These are phyloP conservation scores for Fusarium sp. DNA, from an alignment of 2,329 filamentous ascomycete genomes.

Conservation along the genomic window DNA sequence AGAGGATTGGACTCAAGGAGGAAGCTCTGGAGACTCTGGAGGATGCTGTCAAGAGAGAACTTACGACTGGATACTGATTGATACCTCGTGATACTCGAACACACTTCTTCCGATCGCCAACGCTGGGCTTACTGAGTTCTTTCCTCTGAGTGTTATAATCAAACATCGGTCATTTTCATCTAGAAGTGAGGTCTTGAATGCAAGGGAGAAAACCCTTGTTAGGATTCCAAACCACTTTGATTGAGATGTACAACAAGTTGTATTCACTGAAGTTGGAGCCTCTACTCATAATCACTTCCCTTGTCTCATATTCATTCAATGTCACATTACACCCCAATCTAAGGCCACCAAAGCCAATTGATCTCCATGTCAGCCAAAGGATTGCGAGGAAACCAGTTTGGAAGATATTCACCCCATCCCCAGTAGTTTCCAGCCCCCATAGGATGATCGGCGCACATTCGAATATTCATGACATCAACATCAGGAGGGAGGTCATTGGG, in stretches of 20 bases:
- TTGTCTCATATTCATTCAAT: too few relatives aligned
- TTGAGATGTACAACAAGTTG: neutral
- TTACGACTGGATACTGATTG: conserved; percentile 29
- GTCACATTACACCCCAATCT: neutral
- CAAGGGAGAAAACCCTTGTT: neutral
- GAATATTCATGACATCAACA: neutral
- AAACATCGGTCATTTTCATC: neutral
- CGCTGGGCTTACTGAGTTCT: rapidly evolving
- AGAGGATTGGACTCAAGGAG: conserved; percentile 59
- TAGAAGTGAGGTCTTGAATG: neutral
- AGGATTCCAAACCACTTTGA: neutral
- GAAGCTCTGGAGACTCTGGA: conserved; percentile 63
- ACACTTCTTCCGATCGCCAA: rapidly evolving
- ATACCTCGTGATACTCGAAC: neutral
- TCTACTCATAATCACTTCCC: neutral
- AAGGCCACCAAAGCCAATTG: neutral
- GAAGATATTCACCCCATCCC: conserved; percentile 24
- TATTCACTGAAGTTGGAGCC: neutral
- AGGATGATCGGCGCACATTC: conserved; percentile 24
- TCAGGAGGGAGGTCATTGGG: conserved; percentile 11
- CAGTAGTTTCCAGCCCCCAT: conserved; percentile 22
- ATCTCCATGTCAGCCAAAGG: conserved; percentile 6
- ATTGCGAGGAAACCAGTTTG: conserved; percentile 21
- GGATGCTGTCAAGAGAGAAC: conserved; percentile 27
- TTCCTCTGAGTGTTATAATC: neutral